These are phyloP conservation scores for Lachancea nothofagi DNA, from an alignment of 805 yeast genomes.

Conservation along the genomic window DNA sequence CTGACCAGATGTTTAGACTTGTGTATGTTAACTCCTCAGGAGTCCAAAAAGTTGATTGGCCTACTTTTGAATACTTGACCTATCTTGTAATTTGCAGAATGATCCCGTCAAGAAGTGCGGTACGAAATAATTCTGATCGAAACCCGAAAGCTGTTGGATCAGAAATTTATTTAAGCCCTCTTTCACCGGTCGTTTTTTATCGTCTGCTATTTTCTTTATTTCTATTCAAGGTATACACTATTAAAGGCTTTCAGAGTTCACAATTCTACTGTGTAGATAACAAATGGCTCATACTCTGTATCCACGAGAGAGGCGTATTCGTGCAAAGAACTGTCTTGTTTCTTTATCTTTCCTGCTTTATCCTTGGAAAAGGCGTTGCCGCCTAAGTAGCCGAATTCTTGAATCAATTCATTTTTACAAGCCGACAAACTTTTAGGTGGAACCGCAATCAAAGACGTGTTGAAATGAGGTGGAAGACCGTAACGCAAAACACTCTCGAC, in stretches of 20 bases:
- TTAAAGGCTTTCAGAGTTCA: constrained; percentile 1
- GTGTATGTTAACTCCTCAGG: too few relatives aligned
- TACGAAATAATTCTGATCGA: too few relatives aligned
- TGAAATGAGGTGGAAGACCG: constrained; percentile 92
- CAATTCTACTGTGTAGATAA: constrained; percentile 50
- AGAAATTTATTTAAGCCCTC: too few relatives aligned
- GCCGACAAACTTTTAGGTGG: constrained; percentile 44
- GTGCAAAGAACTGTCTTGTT: constrained; percentile 57
- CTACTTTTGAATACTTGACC: too few relatives aligned
- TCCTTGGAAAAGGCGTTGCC: constrained; percentile 79
- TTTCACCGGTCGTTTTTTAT: too few relatives aligned
- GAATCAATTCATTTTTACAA: constrained; percentile 64
- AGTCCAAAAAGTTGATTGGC: too few relatives aligned
- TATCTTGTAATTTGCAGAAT: too few relatives aligned
- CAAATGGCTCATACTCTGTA: constrained; percentile 95
- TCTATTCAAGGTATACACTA: neutral
- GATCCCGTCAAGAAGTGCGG: too few relatives aligned
- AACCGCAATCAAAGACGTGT: constrained; percentile 42
- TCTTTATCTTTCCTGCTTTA: constrained; percentile 50
- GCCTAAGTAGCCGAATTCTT: constrained; percentile 81
- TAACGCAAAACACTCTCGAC: constrained; percentile 93
- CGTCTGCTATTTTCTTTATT: neutral
- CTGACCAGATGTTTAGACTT: too few relatives aligned
- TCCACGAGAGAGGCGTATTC: constrained; percentile 93
- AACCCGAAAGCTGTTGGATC: too few relatives aligned